Evolutionary conservation across 2,329 filamentous ascomycete species (phyloP).

Genomic region (Colletotrichum sp.): DNA sequence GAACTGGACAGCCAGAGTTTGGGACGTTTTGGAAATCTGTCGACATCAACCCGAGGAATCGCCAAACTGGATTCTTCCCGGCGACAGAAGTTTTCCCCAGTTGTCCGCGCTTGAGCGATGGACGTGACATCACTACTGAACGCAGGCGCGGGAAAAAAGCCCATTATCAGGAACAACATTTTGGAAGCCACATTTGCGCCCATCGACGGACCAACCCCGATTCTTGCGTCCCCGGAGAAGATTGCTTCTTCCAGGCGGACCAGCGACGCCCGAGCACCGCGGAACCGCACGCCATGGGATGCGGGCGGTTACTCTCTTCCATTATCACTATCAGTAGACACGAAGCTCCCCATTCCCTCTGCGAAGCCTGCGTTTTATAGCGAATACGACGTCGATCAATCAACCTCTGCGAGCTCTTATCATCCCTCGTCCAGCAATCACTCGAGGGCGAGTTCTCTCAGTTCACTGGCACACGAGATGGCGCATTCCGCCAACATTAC

Average conservation of each 20-base stretch:
- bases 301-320: constrained; percentile 55
- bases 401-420: constrained; percentile 26
- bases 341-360: constrained; percentile 31
- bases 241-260: constrained; percentile 16
- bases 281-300: constrained; percentile 55
- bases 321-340: constrained; percentile 42
- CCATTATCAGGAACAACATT: constrained; percentile 12
- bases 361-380: constrained; percentile 24
- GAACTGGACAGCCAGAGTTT: neutral
- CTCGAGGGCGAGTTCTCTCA: constrained; percentile 35
- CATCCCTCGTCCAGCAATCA: constrained; percentile 27
- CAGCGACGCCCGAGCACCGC: constrained; percentile 15
- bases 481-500: constrained; percentile 22
- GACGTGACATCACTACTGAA: constrained; percentile 27
- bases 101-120: constrained; percentile 24
- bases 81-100: constrained; percentile 14
- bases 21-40: neutral
- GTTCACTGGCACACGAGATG: constrained; percentile 29
- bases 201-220: neutral
- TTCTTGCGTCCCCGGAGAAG: constrained; percentile 19
- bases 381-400: constrained; percentile 25
- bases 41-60: neutral
- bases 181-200: constrained; percentile 9
- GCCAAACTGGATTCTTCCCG: constrained; percentile 16
- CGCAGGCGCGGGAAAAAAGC: constrained; percentile 22